Evolutionary conservation across 768 basidiomycete species (phyloP).

Genomic region (Cyclocybe aegerita): DNA sequence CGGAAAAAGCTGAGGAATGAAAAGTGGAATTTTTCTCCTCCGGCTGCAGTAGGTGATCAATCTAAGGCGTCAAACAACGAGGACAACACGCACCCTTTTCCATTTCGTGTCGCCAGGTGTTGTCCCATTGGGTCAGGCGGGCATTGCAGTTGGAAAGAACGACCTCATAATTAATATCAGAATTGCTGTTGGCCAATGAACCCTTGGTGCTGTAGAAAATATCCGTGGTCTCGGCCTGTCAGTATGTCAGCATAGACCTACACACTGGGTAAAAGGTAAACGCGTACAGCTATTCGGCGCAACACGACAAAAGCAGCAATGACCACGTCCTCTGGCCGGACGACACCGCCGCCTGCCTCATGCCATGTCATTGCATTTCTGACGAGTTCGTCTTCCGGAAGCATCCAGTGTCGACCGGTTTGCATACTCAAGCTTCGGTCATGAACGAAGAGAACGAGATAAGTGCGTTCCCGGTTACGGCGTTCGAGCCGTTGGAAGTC

Average conservation of each 20-base stretch:
- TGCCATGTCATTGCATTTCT: conserved; percentile 73
- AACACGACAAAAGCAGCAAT: conserved; percentile 76
- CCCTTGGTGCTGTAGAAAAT: conserved; percentile 58
- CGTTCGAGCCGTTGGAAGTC: conserved; percentile 70
- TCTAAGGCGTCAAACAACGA: conserved; percentile 2
- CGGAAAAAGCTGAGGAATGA: conserved; percentile 77
- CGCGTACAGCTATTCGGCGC: conserved; percentile 74
- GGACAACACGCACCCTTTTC: conserved; percentile 47
- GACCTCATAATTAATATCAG: conserved; percentile 73
- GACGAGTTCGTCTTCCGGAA: conserved; percentile 82
- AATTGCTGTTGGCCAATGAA: conserved; percentile 38
- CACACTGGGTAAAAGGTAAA: conserved; percentile 1
- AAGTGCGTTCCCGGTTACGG: conserved; percentile 83
- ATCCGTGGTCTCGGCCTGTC: conserved; percentile 77
- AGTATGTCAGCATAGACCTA: conserved; percentile 3
- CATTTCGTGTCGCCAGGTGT: conserved; percentile 75
- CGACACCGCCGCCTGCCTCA: conserved; percentile 47
- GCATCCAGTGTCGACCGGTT: conserved; percentile 86
- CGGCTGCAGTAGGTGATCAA: conserved; percentile 40
- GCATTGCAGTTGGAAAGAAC: conserved; percentile 71
- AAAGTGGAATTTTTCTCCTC: conserved; percentile 74
- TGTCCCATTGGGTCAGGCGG: conserved; percentile 71
- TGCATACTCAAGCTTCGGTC: conserved; percentile 86
- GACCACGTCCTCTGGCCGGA: conserved; percentile 79
- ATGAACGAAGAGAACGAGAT: conserved; percentile 83